These are phyloP conservation scores for Gracilaria gracilis DNA, from an alignment of 23 red algal genomes.

Conservation along the genomic window DNA sequence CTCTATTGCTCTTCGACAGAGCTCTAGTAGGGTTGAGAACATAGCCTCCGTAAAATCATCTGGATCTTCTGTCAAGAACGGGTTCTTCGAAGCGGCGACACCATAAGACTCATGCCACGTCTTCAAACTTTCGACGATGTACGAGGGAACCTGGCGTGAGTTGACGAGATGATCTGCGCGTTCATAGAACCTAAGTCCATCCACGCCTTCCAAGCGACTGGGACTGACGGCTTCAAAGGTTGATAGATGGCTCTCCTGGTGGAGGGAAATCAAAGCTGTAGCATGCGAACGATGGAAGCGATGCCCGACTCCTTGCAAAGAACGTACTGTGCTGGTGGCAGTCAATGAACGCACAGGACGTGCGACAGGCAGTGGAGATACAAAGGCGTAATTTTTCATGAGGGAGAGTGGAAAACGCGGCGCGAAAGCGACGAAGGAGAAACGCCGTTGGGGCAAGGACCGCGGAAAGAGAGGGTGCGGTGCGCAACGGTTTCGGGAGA, in stretches of 20 bases:
- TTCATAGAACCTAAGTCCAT: conserved; percentile 50
- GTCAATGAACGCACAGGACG: not conserved
- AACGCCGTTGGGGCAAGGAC: not conserved
- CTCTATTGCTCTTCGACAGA: conserved; percentile 50
- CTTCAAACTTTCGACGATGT: conserved; percentile 25
- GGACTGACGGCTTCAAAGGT: conserved; percentile 14
- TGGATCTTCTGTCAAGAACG: conserved; percentile 38
- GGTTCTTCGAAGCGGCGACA: conserved; percentile 26
- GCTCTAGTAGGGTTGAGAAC: conserved; percentile 94
- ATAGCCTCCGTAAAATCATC: conserved; percentile 66
- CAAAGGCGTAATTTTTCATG: conserved; percentile 16
- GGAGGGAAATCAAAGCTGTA: conserved; percentile 9
- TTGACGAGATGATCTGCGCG: conserved; percentile 31
- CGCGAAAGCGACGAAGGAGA: not conserved
- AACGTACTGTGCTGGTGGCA: not conserved
- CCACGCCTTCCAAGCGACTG: conserved; percentile 30
- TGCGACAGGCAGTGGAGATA: not conserved
- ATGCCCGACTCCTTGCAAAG: not conserved
- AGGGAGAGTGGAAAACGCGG: not conserved
- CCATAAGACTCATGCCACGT: conserved; percentile 73
- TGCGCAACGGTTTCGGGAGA: not conserved
- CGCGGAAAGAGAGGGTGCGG: not conserved
- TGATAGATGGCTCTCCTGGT: not conserved
- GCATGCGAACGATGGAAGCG: not conserved
- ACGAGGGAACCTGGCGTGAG: conserved; percentile 5